Evolutionary conservation across 129 eudicot species (phyloP).

Genomic region (Silybum marianum): DNA sequence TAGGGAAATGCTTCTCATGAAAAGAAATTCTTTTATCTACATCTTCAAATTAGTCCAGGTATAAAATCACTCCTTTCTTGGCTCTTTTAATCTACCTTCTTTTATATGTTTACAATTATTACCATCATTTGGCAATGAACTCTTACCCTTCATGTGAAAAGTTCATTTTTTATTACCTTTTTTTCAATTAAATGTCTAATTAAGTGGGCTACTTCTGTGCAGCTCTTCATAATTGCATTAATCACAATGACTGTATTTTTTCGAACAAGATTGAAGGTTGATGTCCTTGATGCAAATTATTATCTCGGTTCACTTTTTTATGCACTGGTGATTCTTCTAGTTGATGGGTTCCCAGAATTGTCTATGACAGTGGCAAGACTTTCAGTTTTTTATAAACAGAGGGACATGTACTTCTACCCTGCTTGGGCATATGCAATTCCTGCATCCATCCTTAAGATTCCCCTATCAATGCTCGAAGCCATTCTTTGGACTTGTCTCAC

Average conservation of each 20-base stretch:
- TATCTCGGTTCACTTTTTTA: constrained; percentile 74
- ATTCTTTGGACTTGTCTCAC: constrained; percentile 66
- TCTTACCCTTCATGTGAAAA: neutral
- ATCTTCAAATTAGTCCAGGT: constrained; percentile 52
- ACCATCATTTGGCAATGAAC: neutral
- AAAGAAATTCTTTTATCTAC: constrained; percentile 48
- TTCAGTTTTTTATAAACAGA: constrained; percentile 73
- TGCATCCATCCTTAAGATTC: constrained; percentile 67
- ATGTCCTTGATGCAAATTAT: constrained; percentile 57
- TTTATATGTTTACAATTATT: neutral
- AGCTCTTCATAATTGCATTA: constrained; percentile 59
- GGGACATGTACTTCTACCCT: constrained; percentile 80
- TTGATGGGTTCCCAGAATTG: constrained; percentile 76
- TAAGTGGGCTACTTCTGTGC: constrained; percentile 37
- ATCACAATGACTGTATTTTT: constrained; percentile 72
- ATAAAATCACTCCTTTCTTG: neutral
- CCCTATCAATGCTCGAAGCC: constrained; percentile 58
- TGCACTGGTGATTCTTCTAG: constrained; percentile 54
- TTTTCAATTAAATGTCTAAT: neutral
- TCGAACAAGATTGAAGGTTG: constrained; percentile 56
- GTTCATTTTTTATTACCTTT: neutral
- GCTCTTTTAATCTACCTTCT: neutral
- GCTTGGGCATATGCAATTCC: constrained; percentile 96
- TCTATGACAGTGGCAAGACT: constrained; percentile 72
- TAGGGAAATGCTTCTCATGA: constrained; percentile 48